Evolutionary conservation across 2,329 filamentous ascomycete genomes (phyloP).

Genomic region (Hymenoscyphus infarciens): DNA sequence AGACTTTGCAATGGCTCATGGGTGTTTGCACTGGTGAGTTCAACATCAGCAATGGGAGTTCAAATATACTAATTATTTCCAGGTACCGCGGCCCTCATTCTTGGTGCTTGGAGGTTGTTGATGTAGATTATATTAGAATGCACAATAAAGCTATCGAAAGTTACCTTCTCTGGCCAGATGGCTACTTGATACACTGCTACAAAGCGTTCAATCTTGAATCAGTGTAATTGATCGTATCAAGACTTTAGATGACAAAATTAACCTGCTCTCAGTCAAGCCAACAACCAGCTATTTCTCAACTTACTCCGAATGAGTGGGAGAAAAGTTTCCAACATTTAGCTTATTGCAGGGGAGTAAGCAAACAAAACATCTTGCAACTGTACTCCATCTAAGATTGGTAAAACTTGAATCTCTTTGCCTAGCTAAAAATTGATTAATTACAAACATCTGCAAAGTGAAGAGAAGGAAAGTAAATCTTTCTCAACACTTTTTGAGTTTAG

Average conservation of each 20-base stretch:
- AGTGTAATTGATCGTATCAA: neutral
- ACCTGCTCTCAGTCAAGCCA: neutral
- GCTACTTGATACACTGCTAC: neutral
- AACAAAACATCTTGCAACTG: neutral
- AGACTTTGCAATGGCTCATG: constrained; percentile 97
- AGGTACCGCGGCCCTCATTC: constrained; percentile 58
- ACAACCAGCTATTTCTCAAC: neutral
- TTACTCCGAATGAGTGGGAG: neutral
- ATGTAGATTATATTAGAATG: constrained; percentile 45
- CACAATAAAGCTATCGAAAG: neutral
- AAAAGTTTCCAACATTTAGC: neutral
- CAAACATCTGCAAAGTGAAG: too few relatives aligned
- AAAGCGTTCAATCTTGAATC: neutral
- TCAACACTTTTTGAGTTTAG: too few relatives aligned
- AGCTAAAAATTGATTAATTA: neutral
- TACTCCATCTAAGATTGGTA: neutral
- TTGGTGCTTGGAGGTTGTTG: constrained; percentile 68
- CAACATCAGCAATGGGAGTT: neutral
- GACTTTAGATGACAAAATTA: neutral
- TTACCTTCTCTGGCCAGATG: neutral
- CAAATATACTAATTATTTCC: constrained; percentile 13
- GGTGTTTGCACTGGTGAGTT: constrained; percentile 62
- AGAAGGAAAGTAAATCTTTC: too few relatives aligned
- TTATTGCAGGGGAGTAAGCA: neutral
- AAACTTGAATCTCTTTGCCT: neutral